Base-by-base conservation (phyloP, 306 rosid species). In the Oxytropis ochrocephala region DNA sequence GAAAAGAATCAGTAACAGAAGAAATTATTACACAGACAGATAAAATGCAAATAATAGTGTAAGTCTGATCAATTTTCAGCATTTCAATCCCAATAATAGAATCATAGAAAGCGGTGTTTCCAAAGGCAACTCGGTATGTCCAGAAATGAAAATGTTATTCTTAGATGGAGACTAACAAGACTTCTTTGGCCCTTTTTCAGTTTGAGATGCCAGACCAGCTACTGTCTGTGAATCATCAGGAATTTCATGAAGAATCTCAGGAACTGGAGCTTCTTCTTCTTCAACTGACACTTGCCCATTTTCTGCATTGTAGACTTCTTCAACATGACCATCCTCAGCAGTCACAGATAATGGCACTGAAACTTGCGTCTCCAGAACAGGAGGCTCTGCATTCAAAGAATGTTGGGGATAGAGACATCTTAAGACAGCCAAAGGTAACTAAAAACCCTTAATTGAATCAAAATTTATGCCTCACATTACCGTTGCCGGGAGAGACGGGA, bases 111-210 rank as follows among this genome's bases (percentile, higher is more conserved):
- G 54, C 19, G 55, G 29, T 29, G 17, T 58, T 52, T 64, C 47
- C 32, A 44, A 69, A 56, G 41, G 50, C 1, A 18, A 63, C 24
- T 49, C 7, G 11, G 55, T 35, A 53, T 12, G 5, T 17, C 51
- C 38, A 73, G 12, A 79, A 17, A 41, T 6, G 54, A 1, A 32
- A 4, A 24, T 16, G 51, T 53, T 43, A 51, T 54, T 46, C 39
- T 63, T 56, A 71, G n/a, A 67, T 56, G 43, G 38, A 75, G 33
- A 77, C 96, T 86, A 47, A 92, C 96, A 76, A 92, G 98, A 89
- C 79, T 84, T 84, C 84, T 92, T 92, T 0, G 88, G 92, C 6
- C 48, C 70, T 49, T 79, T 84, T 80, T 92, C 98, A 52, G 59
- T 72, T 67, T 69, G 81, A 49, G 95, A 78, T 51, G 68, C 55